These are phyloP conservation scores for Eutypa lata DNA, from an alignment of 2,329 filamentous ascomycete genomes.

Conservation along the genomic window DNA sequence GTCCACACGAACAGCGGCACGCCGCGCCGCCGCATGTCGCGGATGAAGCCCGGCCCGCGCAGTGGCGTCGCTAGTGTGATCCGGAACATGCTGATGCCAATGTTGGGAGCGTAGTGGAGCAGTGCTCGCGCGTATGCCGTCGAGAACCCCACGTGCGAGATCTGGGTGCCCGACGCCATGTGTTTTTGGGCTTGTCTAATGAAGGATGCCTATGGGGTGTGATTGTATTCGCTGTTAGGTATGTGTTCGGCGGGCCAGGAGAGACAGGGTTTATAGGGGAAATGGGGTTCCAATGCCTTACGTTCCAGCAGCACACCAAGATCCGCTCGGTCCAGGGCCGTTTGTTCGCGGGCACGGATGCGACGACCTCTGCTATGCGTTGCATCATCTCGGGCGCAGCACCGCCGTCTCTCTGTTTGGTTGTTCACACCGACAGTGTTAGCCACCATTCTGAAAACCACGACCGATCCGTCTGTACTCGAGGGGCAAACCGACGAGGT, in stretches of 20 bases:
- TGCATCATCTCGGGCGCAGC: slow-evolving; percentile 68
- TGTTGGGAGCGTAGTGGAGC: slow-evolving; percentile 54
- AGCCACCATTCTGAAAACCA: no score
- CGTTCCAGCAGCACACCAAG: slow-evolving; percentile 79
- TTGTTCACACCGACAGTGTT: no score
- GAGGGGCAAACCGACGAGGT: no score
- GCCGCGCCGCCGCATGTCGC: slow-evolving; percentile 50
- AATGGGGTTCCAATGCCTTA: slow-evolving; percentile 34
- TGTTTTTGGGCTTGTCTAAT: slow-evolving; percentile 60
- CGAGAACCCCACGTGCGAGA: slow-evolving; percentile 69
- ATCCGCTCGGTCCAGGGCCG: slow-evolving; percentile 70
- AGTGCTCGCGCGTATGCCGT: slow-evolving; percentile 69
- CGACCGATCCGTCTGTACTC: no score
- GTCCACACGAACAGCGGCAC: slow-evolving; percentile 79
- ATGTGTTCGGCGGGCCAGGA: no score
- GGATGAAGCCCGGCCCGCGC: slow-evolving; percentile 64
- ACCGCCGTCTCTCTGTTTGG: slow-evolving; percentile 66
- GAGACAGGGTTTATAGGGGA: no score
- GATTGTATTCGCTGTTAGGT: no score
- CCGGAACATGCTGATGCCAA: slow-evolving; percentile 77
- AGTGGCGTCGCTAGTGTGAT: slow-evolving; percentile 64
- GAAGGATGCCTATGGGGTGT: slow-evolving; percentile 54
- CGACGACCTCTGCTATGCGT: slow-evolving; percentile 63
- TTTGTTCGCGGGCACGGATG: slow-evolving; percentile 40
- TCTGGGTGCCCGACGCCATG: no score